Percentiles rank a stretch among this genome's conserved stretches.
phyloP scores from a whole-genome alignment of 2,329 filamentous ascomycete species.

The Pestalotiopsis sp. region DNA sequence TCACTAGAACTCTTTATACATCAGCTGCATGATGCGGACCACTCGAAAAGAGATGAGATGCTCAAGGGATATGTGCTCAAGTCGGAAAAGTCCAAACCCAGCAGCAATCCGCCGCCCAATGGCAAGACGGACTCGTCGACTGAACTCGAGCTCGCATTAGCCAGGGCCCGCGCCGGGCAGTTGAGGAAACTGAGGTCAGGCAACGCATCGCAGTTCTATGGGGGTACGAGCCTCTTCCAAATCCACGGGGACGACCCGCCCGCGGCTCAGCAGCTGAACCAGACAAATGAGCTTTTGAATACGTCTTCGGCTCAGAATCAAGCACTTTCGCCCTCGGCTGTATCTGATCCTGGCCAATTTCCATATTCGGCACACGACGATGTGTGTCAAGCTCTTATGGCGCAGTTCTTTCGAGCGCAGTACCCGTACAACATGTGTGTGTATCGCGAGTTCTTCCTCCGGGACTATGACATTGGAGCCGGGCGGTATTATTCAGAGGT shows the following conservation, averaged over 20 bases:
- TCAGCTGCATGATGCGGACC: slow-evolving; percentile 43
- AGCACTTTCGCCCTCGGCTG: slow-evolving; percentile 13
- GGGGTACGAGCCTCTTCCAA: slow-evolving; percentile 49
- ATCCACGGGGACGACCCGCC: slow-evolving; percentile 31
- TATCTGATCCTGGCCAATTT: slow-evolving; percentile 22
- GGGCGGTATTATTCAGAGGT: slow-evolving; percentile 53
- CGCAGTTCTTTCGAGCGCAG: slow-evolving; percentile 48
- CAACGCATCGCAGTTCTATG: slow-evolving; percentile 48
- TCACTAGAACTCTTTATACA: slow-evolving; percentile 48
- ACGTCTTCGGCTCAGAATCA: slow-evolving; percentile 12
- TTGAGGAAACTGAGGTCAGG: slow-evolving; percentile 39
- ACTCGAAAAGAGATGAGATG: slow-evolving; percentile 41
- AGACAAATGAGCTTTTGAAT: slow-evolving; percentile 7
- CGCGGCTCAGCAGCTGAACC: background rate
- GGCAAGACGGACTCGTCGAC: slow-evolving; percentile 15
- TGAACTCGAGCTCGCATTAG: slow-evolving; percentile 26
- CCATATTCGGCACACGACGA: slow-evolving; percentile 46
- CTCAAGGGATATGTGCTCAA: slow-evolving; percentile 37
- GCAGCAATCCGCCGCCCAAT: slow-evolving; percentile 17
- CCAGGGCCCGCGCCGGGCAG: slow-evolving; percentile 36
- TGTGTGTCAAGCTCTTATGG: slow-evolving; percentile 47
- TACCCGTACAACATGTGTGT: slow-evolving; percentile 53
- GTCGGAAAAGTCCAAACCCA: slow-evolving; percentile 15
- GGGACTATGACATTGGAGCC: slow-evolving; percentile 48
- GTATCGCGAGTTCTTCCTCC: slow-evolving; percentile 52